Evolutionary conservation across 805 yeast genomes (phyloP).

Genomic region (Sungouiozyma ichnusensis): DNA sequence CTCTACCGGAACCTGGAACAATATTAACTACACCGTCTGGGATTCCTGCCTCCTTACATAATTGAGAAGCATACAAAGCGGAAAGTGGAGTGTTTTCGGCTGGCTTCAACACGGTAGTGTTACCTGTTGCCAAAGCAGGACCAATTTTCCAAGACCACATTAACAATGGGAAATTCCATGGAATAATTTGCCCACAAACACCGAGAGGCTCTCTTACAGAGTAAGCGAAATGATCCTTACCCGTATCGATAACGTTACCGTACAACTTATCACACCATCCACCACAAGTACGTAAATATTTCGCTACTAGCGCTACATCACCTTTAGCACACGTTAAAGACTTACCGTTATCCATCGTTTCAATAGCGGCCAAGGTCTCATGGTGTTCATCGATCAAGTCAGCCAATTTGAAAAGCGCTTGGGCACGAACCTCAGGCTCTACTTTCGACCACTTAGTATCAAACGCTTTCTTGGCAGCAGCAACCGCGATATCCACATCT

Average conservation of each 20-base stretch:
- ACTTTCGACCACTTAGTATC: slow-evolving; percentile 62
- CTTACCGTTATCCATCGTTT: slow-evolving; percentile 85
- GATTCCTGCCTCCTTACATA: slow-evolving; percentile 71
- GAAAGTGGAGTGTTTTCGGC: slow-evolving; percentile 91
- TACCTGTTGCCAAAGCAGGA: slow-evolving; percentile 87
- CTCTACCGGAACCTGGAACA: slow-evolving; percentile 77
- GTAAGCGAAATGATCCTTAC: slow-evolving; percentile 60
- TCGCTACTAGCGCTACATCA: slow-evolving; percentile 61
- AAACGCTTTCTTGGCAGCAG: slow-evolving; percentile 75
- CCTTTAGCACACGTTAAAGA: slow-evolving; percentile 59
- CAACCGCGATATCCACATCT: slow-evolving; percentile 78
- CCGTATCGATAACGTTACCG: slow-evolving; percentile 70
- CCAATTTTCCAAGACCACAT: slow-evolving; percentile 95
- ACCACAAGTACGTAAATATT: slow-evolving; percentile 72
- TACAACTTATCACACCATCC: slow-evolving; percentile 85
- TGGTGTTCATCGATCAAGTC: slow-evolving; percentile 63
- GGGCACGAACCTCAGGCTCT: slow-evolving; percentile 61
- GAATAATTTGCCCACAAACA: slow-evolving; percentile 91
- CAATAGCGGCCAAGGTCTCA: slow-evolving; percentile 68
- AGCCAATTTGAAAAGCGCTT: slow-evolving; percentile 58
- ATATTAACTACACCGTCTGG: slow-evolving; percentile 89
- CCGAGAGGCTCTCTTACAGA: slow-evolving; percentile 86
- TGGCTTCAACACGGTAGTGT: slow-evolving; percentile 76
- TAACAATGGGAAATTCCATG: slow-evolving; percentile 93
- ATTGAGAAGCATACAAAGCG: slow-evolving; percentile 62